Base-by-base conservation (phyloP, 179 eudicot genomes). In the Spinacia oleracea region DNA sequence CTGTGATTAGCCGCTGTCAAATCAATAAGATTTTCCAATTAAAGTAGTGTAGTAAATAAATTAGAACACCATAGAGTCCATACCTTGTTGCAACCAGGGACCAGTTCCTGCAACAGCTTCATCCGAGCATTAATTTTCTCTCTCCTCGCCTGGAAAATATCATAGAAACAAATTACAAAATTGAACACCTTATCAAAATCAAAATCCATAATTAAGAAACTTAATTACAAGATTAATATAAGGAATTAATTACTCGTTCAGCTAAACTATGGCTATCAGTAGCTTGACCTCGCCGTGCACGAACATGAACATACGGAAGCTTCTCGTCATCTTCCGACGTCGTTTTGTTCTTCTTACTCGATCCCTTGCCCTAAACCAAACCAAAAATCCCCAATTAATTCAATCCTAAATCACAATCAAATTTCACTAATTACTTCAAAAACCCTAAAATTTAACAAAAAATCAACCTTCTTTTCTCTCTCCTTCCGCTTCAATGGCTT, bases 231-330 rank as follows among this genome's bases (percentile, higher is more conserved):
- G 23, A 15, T 66, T 18, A 42, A 27, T 38, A 76, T 66, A 62
- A 63, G 20, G 8, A 43, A 60, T 42, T 35, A 8, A 40, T 81
- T 92, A 96, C 99, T 85, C 99, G 83, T 81, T 96, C 99, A 51
- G 99, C 98, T 85, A 96, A 89, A 89, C 99, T 96, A 72, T 96
- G 99, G 83, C 99, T 93, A 84, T 96, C 96, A 18, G 99, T 96
- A 34, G 99, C 99, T 86, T 96, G 97, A 12, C 99, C 99, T 6
- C 99, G 85, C 23, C 99, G 91, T 18, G 97, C 98, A 81, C 99
- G 89, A 68, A 93, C 98, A 64, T 93, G 98, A 40, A 96, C 97
- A 76, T 96, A 96, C 23, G 99, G 99, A 58, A 92, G 89, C 89
- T 90, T 86, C 86, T 93, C 95, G 9, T 89, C 86, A 18, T 83